Percentiles rank a stretch among this genome's conserved stretches.
Conservation (phyloP, 2,329 filamentous ascomycete genomes). For the Microdochium bolleyi region DNA sequence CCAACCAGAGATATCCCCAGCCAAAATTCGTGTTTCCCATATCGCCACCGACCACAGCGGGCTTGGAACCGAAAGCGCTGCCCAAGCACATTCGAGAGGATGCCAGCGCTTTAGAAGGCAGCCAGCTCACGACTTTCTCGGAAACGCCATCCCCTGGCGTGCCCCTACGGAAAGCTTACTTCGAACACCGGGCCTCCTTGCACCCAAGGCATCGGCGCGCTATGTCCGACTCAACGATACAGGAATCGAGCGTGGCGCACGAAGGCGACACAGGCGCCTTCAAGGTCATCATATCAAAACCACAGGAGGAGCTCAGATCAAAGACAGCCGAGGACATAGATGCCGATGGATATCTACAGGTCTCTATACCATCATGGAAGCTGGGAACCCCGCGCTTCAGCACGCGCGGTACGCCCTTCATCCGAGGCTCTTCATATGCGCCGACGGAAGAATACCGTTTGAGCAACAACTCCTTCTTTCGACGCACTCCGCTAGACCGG, state of each 20-base stretch:
- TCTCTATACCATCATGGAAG: slow-evolving; percentile 77
- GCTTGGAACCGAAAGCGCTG: slow-evolving; percentile 36
- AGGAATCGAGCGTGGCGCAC: slow-evolving; percentile 47
- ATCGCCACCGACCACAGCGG: slow-evolving; percentile 51
- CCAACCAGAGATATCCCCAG: slow-evolving; percentile 53
- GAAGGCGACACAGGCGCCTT: slow-evolving; percentile 60
- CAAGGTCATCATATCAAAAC: slow-evolving; percentile 72
- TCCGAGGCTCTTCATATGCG: slow-evolving; percentile 74
- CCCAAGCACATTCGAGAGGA: slow-evolving; percentile 19
- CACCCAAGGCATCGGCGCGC: slow-evolving; percentile 39
- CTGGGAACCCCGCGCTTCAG: slow-evolving; percentile 79
- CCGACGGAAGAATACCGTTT: slow-evolving; percentile 66
- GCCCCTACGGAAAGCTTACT: slow-evolving; percentile 22
- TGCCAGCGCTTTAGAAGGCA: slow-evolving; percentile 20
- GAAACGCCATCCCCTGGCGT: slow-evolving; percentile 18
- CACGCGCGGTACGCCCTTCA: slow-evolving; percentile 62
- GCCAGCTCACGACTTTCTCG: slow-evolving; percentile 27
- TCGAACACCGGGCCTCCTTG: slow-evolving; percentile 11
- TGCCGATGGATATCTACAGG: slow-evolving; percentile 46
- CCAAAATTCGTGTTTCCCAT: slow-evolving; percentile 52
- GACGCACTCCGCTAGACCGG: slow-evolving; percentile 23
- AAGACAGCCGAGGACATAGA: slow-evolving; percentile 54
- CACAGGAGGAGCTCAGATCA: slow-evolving; percentile 49
- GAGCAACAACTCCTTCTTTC: slow-evolving; percentile 46
- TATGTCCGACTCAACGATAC: slow-evolving; percentile 70